Percentiles rank a stretch among this genome's conserved stretches.
phyloP scores from a whole-genome alignment of 1,139 yeast species.

The Protomyces macrosporus region DNA sequence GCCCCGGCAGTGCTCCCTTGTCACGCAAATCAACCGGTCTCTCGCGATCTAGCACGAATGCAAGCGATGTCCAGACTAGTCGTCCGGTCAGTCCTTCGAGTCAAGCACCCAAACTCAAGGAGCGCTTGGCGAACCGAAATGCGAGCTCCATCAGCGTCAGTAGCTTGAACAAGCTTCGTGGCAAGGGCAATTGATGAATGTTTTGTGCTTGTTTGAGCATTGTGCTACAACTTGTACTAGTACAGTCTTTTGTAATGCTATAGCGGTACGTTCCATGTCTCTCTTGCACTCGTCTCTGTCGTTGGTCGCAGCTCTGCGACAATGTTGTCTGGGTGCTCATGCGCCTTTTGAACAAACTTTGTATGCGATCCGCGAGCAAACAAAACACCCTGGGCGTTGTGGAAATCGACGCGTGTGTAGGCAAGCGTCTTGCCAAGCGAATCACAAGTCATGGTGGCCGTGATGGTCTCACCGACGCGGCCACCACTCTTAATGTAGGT shows the following conservation, averaged over 20 bases:
- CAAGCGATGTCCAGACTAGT: not conserved
- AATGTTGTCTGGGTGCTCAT: constrained; percentile 15
- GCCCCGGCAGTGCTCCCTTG: not conserved
- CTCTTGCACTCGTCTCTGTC: not conserved
- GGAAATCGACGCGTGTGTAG: constrained; percentile 42
- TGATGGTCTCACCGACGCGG: constrained; percentile 37
- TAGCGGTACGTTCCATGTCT: not conserved
- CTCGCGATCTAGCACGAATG: not conserved
- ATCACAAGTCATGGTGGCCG: constrained; percentile 28
- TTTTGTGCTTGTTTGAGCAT: not conserved
- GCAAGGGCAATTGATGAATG: not conserved
- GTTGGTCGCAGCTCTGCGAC: constrained; percentile 7
- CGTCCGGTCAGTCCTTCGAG: not conserved
- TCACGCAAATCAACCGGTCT: not conserved
- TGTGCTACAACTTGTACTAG: not conserved
- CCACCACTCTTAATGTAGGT: constrained; percentile 45
- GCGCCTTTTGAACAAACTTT: constrained; percentile 42
- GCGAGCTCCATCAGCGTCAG: not conserved
- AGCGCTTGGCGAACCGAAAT: not conserved
- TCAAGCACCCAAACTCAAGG: not conserved
- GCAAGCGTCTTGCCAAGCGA: constrained; percentile 44
- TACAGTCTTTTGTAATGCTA: not conserved
- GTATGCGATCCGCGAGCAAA: constrained; percentile 47
- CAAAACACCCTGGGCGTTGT: constrained; percentile 35
- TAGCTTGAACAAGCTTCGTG: not conserved